Conservation (phyloP, 2,329 filamentous ascomycete genomes). For the Neocucurbitaria cava region DNA sequence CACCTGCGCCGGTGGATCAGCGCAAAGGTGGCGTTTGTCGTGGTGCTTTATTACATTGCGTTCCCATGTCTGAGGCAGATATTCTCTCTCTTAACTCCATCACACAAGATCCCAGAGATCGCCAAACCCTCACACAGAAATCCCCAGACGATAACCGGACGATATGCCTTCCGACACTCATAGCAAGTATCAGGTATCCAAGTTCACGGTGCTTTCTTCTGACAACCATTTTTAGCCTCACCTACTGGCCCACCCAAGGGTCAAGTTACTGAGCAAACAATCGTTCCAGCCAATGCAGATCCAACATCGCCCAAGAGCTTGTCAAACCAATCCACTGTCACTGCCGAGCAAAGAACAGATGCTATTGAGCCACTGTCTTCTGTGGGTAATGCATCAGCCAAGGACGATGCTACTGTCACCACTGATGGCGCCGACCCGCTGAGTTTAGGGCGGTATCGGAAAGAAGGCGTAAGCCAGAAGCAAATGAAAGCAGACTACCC, state of each 20-base stretch:
- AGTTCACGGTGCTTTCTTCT: conserved; percentile 23
- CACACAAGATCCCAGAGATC: conserved; percentile 30
- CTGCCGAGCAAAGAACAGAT: conserved; percentile 30
- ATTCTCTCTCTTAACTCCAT: conserved; percentile 30
- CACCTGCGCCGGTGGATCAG: conserved; percentile 16
- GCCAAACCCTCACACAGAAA: conserved; percentile 17
- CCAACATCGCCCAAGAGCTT: conserved; percentile 26
- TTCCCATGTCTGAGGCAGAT: conserved; percentile 32
- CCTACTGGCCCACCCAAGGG: conserved; percentile 30
- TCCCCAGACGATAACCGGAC: conserved; percentile 24
- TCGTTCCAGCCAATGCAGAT: conserved; percentile 29
- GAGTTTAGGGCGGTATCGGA: conserved; percentile 43
- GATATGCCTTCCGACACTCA: conserved; percentile 42
- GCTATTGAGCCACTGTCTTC: conserved; percentile 33
- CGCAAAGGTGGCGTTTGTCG: conserved; percentile 24
- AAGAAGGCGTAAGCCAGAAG: conserved; percentile 47
- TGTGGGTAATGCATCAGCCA: conserved; percentile 26
- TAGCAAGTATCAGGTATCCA: conserved; percentile 35
- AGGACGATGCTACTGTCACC: conserved; percentile 27
- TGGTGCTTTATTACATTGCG: conserved; percentile 42
- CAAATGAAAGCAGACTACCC: conserved; percentile 60
- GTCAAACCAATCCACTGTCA: conserved; percentile 27
- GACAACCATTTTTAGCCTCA: conserved; percentile 36
- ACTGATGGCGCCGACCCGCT: conserved; percentile 43
- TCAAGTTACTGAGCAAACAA: conserved; percentile 40